Evolutionary conservation across 1,284 basidiomycete species (phyloP).

Genomic region (Cryptococcus wingfieldii): DNA sequence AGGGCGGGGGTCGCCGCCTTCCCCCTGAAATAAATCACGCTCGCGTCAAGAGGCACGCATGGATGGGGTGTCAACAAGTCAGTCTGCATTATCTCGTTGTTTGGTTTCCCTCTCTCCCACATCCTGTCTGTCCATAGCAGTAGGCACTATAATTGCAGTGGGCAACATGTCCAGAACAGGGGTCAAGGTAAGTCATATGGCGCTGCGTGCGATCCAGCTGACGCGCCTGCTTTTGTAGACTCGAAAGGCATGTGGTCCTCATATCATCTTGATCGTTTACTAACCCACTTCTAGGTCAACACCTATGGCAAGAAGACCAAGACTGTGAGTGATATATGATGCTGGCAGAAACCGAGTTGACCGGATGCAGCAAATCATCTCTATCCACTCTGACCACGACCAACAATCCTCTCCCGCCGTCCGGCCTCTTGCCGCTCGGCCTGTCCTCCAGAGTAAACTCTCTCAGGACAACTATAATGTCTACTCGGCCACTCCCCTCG

Average conservation of each 20-base stretch:
- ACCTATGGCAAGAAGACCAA: slow-evolving; percentile 42
- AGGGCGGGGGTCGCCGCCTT: not conserved
- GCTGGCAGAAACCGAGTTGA: not conserved
- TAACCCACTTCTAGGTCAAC: slow-evolving; percentile 30
- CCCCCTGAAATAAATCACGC: not conserved
- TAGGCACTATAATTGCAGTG: too few species aligned
- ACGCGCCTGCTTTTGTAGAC: slow-evolving; percentile 42
- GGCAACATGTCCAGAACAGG: slow-evolving; percentile 28
- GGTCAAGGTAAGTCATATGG: slow-evolving; percentile 23
- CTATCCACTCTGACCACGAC: slow-evolving; percentile 29
- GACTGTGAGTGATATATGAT: slow-evolving; percentile 23
- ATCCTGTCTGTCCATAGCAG: too few species aligned
- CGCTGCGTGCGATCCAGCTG: not conserved
- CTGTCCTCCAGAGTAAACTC: slow-evolving; percentile 23
- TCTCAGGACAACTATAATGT: slow-evolving; percentile 14
- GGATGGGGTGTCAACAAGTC: not conserved
- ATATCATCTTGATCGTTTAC: not conserved
- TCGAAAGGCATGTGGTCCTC: slow-evolving; percentile 31
- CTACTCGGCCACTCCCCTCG: not conserved
- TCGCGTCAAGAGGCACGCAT: slow-evolving; percentile 7
- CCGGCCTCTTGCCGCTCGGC: slow-evolving; percentile 12
- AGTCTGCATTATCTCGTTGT: not conserved
- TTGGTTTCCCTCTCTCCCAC: too few species aligned
- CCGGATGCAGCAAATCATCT: slow-evolving; percentile 31
- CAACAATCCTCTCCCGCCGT: slow-evolving; percentile 2